Evolutionary conservation across 2,329 filamentous ascomycete species (phyloP).

Genomic region (Phialophora macrospora): DNA sequence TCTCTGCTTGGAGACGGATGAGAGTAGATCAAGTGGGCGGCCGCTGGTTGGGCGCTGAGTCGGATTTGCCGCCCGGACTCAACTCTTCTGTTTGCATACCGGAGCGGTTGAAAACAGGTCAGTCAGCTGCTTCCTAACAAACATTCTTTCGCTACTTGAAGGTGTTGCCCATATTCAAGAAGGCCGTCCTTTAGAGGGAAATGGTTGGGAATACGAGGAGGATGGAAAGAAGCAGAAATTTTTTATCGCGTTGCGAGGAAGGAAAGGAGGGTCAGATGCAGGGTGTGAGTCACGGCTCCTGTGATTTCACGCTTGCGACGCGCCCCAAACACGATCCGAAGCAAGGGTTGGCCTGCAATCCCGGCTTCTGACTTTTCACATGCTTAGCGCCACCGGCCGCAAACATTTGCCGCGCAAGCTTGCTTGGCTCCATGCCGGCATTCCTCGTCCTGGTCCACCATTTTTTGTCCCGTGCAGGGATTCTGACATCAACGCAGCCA

Average conservation of each 20-base stretch:
- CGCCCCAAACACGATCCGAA: slow-evolving; percentile 3
- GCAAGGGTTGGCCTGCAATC: slow-evolving; percentile 5
- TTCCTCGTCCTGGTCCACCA: neutral
- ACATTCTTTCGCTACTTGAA: neutral
- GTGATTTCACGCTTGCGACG: slow-evolving; percentile 1
- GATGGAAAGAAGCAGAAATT: neutral
- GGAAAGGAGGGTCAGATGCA: slow-evolving; percentile 19
- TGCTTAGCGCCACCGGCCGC: neutral
- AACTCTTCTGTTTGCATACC: neutral
- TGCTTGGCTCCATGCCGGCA: slow-evolving; percentile 15
- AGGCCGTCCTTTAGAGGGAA: neutral
- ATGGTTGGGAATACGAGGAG: neutral
- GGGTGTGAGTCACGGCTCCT: slow-evolving; percentile 26
- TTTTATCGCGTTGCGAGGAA: neutral
- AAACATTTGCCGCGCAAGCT: slow-evolving; percentile 29
- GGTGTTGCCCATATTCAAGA: neutral
- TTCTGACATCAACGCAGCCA: slow-evolving; percentile 8
- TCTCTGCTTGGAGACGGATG: neutral
- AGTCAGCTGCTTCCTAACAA: slow-evolving; percentile 7
- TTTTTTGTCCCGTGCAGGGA: slow-evolving; percentile 10
- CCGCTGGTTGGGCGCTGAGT: slow-evolving; percentile 1
- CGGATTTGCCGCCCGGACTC: slow-evolving; percentile 14
- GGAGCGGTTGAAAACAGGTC: neutral
- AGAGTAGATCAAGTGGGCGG: slow-evolving; percentile 14
- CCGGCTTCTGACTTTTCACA: slow-evolving; percentile 2